phyloP scores from a whole-genome alignment of 495 filamentous ascomycete species.

The Neurospora cerealis region DNA sequence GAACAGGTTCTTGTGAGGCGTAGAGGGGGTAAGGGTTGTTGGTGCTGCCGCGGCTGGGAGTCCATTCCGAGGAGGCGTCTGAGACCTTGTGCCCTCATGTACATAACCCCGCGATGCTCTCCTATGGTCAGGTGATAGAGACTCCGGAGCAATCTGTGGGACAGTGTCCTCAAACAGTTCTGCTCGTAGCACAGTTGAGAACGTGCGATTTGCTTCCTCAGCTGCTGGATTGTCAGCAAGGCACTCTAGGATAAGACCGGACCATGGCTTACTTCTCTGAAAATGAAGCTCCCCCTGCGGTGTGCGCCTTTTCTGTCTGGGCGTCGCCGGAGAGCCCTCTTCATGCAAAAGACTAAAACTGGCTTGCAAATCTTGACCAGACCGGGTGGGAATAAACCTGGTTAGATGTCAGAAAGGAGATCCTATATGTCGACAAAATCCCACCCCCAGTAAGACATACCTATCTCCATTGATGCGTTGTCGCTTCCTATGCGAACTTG shows the following conservation, averaged over 20 bases:
- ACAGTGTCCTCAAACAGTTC: conserved; percentile 87
- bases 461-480: conserved; percentile 79
- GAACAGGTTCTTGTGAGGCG: conserved; percentile 95
- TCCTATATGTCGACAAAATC: not conserved
- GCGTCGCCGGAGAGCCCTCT: conserved; percentile 83
- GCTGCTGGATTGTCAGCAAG: conserved; percentile 49
- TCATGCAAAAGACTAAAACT: conserved; percentile 86
- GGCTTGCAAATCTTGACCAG: conserved; percentile 85
- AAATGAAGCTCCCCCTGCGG: conserved; percentile 88
- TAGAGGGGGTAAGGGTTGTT: conserved; percentile 73
- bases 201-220: conserved; percentile 89
- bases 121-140: conserved; percentile 52
- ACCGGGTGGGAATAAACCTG: conserved; percentile 92
- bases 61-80: conserved; percentile 66
- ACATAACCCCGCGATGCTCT: conserved; percentile 43
- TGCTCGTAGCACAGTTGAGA: conserved; percentile 75
- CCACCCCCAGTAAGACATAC: conserved; percentile 25
- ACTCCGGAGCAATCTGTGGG: conserved; percentile 66
- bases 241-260: not conserved
- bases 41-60: conserved; percentile 45
- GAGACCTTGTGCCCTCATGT: conserved; percentile 62
- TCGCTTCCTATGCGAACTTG: conserved; percentile 77
- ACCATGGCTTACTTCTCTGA: conserved; percentile 62
- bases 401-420: not conserved
- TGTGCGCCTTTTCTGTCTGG: conserved; percentile 70